phyloP scores from a whole-genome alignment of 805 yeast species.

The Priceomyces haplophilus region DNA sequence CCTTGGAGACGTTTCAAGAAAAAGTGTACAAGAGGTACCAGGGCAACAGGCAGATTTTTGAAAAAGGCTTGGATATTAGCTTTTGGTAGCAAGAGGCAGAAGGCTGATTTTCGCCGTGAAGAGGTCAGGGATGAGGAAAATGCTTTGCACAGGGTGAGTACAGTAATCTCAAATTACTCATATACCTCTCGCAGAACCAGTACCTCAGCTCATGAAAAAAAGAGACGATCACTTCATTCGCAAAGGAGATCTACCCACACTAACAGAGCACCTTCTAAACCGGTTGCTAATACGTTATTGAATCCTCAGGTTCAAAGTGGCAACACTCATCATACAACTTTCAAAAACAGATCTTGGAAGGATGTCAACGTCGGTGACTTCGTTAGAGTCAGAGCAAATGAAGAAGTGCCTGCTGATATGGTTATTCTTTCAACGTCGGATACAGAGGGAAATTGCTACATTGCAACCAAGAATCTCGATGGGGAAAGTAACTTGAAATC shows the following conservation, averaged over 20 bases:
- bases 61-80: constrained; percentile 19
- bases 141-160: constrained; percentile 35
- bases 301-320: constrained; percentile 15
- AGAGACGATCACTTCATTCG: constrained; percentile 2
- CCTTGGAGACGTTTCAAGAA: constrained; percentile 72
- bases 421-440: constrained; percentile 65
- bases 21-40: constrained; percentile 37
- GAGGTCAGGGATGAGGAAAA: constrained; percentile 23
- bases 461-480: constrained; percentile 79
- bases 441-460: constrained; percentile 65
- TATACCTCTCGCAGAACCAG: constrained; percentile 3
- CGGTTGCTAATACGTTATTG: constrained; percentile 19
- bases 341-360: constrained; percentile 61
- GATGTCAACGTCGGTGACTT: constrained; percentile 71
- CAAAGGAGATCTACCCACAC: constrained; percentile 9
- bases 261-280: constrained; percentile 8
- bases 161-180: constrained; percentile 34
- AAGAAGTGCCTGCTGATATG: constrained; percentile 77
- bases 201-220: neutral
- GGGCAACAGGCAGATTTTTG: constrained; percentile 15
- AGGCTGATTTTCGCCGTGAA: constrained; percentile 24
- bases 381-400: constrained; percentile 65
- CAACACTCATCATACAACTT: constrained; percentile 15
- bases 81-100: constrained; percentile 25
- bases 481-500: constrained; percentile 78